phyloP scores from a whole-genome alignment of 2,329 filamentous ascomycete genomes.

The Grosmannia huntii region DNA sequence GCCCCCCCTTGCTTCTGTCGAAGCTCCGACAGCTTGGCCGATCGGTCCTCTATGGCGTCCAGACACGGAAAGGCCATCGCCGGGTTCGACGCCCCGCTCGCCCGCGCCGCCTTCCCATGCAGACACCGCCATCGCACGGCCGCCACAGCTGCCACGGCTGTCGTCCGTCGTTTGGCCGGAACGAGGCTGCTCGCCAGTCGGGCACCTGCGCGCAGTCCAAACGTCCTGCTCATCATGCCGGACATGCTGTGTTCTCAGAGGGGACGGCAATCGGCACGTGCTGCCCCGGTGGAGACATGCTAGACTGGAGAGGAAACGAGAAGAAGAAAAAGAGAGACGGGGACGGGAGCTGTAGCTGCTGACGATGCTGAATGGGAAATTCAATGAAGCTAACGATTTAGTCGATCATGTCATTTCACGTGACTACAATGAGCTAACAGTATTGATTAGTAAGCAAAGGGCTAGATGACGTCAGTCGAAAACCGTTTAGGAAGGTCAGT shows the following conservation, averaged over 20 bases:
- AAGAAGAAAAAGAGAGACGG: not conserved
- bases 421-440: not conserved
- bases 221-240: not conserved
- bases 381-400: not conserved
- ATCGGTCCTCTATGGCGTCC: constrained; percentile 68
- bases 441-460: no score
- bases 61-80: constrained; percentile 85
- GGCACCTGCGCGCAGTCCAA: not conserved
- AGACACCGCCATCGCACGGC: constrained; percentile 5
- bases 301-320: not conserved
- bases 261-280: not conserved
- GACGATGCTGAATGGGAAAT: not conserved
- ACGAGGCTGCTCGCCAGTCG: not conserved
- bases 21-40: constrained; percentile 54
- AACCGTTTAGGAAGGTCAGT: no score
- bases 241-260: not conserved
- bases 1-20: constrained; percentile 54
- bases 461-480: no score
- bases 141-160: no score
- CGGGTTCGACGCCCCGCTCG: constrained; percentile 54
- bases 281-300: not conserved
- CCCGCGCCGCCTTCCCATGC: constrained; percentile 13
- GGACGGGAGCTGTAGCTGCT: not conserved
- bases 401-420: constrained; percentile 4
- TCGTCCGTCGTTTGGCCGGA: not conserved